A percentile compares a stretch with the other conserved stretches of the same genome.
Evolutionary conservation across 352 stramenopile genomes (phyloP).

Genomic region (Globisporangium abappressorium): DNA sequence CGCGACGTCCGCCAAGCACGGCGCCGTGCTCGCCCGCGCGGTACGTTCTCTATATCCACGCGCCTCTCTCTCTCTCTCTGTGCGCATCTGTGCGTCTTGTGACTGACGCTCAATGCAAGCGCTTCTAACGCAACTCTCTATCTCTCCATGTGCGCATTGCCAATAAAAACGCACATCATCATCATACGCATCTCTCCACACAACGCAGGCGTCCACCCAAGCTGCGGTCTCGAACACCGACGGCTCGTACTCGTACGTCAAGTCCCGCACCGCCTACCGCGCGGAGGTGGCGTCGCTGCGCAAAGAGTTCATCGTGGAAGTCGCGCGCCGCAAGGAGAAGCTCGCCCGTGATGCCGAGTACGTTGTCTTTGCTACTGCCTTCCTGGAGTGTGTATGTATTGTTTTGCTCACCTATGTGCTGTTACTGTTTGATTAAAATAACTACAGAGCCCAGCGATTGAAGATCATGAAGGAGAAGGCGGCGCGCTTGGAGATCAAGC

Average conservation of each 20-base stretch:
- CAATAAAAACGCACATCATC: background rate
- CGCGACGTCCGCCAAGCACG: slow-evolving; percentile 22
- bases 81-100: background rate
- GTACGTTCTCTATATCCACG: slow-evolving; percentile 19
- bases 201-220: slow-evolving; percentile 15
- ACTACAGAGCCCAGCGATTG: slow-evolving; percentile 56
- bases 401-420: background rate
- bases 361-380: slow-evolving; percentile 18
- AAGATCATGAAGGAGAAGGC: slow-evolving; percentile 89
- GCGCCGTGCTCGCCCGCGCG: slow-evolving; percentile 25
- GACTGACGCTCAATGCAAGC: background rate
- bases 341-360: slow-evolving; percentile 83
- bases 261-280: slow-evolving; percentile 65
- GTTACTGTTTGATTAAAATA: background rate
- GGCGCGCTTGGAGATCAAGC: slow-evolving; percentile 84
- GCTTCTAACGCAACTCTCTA: background rate
- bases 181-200: background rate
- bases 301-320: slow-evolving; percentile 74
- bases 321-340: slow-evolving; percentile 69
- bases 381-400: background rate
- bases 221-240: slow-evolving; percentile 19
- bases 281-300: slow-evolving; percentile 64
- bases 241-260: slow-evolving; percentile 71
- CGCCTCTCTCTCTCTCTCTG: background rate
- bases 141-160: slow-evolving; percentile 1